Percentiles rank a stretch among this genome's conserved stretches.
Conservation (phyloP, 1,284 basidiomycete species). For the Peniophora sp. region DNA sequence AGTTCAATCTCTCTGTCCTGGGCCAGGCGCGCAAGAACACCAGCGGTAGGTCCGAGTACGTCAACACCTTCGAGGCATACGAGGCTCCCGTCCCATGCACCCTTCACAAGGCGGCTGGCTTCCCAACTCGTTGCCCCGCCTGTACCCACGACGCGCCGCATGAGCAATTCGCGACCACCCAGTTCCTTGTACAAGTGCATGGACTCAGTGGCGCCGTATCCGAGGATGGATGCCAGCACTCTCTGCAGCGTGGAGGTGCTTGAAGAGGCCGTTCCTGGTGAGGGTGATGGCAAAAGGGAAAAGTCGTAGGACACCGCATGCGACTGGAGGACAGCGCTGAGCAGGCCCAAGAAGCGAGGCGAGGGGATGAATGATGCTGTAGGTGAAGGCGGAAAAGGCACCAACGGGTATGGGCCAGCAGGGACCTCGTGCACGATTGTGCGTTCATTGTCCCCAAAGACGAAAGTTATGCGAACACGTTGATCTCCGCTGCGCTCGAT, state of each 20-base stretch:
- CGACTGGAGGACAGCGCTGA: constrained; percentile 26
- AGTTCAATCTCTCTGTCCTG: constrained; percentile 58
- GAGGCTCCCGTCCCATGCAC: constrained; percentile 48
- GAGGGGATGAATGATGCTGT: constrained; percentile 20
- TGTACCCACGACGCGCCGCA: constrained; percentile 34
- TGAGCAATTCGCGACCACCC: constrained; percentile 44
- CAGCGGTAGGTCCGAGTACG: constrained; percentile 55
- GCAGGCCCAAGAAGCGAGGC: constrained; percentile 24
- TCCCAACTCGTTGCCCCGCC: constrained; percentile 51
- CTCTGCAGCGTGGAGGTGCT: constrained; percentile 26
- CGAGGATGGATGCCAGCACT: constrained; percentile 34
- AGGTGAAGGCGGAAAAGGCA: constrained; percentile 16
- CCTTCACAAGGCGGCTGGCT: constrained; percentile 52
- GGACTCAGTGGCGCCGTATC: constrained; percentile 38
- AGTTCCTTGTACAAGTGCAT: constrained; percentile 51
- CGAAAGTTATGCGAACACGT: constrained; percentile 36
- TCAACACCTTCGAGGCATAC: constrained; percentile 54
- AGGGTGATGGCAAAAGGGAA: constrained; percentile 25
- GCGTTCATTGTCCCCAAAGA: too few relatives aligned
- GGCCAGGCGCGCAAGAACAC: constrained; percentile 46
- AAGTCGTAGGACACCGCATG: constrained; percentile 29
- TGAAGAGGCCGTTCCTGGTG: constrained; percentile 26
- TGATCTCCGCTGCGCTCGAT: constrained; percentile 33
- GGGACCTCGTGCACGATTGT: neutral
- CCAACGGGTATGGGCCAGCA: constrained; percentile 6